phyloP scores from a whole-genome alignment of 768 basidiomycete genomes.

The Agaricus blazei region DNA sequence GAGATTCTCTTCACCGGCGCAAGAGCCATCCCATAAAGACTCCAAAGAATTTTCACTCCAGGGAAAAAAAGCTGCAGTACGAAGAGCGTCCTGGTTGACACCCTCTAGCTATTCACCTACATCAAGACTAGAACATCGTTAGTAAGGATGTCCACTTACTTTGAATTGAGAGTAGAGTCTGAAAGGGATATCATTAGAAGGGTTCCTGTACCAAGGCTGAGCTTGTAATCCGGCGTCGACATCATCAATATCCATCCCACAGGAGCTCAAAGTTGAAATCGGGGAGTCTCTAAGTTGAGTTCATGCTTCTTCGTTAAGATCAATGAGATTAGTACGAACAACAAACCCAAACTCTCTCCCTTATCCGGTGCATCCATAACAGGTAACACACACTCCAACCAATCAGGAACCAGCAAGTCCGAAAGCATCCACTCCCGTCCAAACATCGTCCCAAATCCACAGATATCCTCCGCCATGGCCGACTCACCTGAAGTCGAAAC shows the following conservation, averaged over 20 bases:
- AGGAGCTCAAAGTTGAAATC: background rate
- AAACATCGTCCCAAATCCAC: background rate
- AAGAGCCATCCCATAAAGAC: constrained; percentile 31
- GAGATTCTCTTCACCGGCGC: constrained; percentile 23
- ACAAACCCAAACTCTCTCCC: background rate
- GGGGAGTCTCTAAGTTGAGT: too few relatives aligned
- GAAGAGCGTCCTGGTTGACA: constrained; percentile 26
- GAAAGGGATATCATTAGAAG: constrained; percentile 31
- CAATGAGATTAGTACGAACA: background rate
- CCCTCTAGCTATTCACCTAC: constrained; percentile 20
- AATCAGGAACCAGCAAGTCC: constrained; percentile 17
- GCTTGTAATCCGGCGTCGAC: constrained; percentile 7
- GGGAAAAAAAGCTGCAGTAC: constrained; percentile 44
- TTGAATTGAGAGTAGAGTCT: constrained; percentile 34
- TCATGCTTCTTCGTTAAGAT: too few relatives aligned
- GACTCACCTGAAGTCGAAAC: constrained; percentile 20
- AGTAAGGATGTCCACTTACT: constrained; percentile 30
- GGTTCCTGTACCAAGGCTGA: constrained; percentile 33
- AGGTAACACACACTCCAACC: constrained; percentile 23
- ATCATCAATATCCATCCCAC: constrained; percentile 3
- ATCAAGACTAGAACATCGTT: background rate
- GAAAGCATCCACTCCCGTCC: constrained; percentile 22
- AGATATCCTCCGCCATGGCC: constrained; percentile 26
- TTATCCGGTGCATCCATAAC: constrained; percentile 18
- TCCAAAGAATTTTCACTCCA: constrained; percentile 34